Conservation (phyloP, 805 yeast genomes). For the Blastobotrys parvus region DNA sequence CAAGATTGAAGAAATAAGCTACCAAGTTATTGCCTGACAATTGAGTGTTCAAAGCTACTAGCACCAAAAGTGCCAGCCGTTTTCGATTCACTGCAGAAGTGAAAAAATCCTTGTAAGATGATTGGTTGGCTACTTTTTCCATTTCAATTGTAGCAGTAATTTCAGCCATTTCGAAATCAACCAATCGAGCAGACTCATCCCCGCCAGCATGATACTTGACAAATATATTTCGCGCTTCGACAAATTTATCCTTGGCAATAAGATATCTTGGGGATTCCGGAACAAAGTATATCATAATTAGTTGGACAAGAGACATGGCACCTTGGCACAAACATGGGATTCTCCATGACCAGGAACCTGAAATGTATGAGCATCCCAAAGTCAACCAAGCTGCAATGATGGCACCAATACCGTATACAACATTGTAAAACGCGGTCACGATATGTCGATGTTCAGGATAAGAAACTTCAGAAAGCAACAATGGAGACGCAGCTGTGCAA, state of each 20-base stretch:
- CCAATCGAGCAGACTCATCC: slow-evolving; percentile 6
- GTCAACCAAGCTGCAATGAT: slow-evolving; percentile 45
- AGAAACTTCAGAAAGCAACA: slow-evolving; percentile 42
- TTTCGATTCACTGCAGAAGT: slow-evolving; percentile 4
- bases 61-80: slow-evolving; percentile 5
- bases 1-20: slow-evolving; percentile 39
- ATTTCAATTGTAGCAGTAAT: slow-evolving; percentile 1
- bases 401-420: slow-evolving; percentile 47
- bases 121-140: background rate
- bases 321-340: slow-evolving; percentile 66
- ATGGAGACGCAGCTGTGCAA: slow-evolving; percentile 61
- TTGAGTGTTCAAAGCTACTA: slow-evolving; percentile 6
- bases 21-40: slow-evolving; percentile 11
- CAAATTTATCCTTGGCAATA: slow-evolving; percentile 54
- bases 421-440: slow-evolving; percentile 26
- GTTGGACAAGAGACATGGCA: slow-evolving; percentile 52
- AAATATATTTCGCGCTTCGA: slow-evolving; percentile 31
- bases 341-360: slow-evolving; percentile 55
- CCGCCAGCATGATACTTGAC: slow-evolving; percentile 16
- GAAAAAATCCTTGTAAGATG: slow-evolving; percentile 5
- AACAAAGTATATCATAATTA: slow-evolving; percentile 38
- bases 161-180: slow-evolving; percentile 14
- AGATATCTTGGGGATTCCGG: slow-evolving; percentile 87
- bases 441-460: slow-evolving; percentile 5
- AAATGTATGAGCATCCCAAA: slow-evolving; percentile 39